Base-by-base conservation (phyloP, 2,329 filamentous ascomycete species). In the Fragosphaeria purpurea region DNA sequence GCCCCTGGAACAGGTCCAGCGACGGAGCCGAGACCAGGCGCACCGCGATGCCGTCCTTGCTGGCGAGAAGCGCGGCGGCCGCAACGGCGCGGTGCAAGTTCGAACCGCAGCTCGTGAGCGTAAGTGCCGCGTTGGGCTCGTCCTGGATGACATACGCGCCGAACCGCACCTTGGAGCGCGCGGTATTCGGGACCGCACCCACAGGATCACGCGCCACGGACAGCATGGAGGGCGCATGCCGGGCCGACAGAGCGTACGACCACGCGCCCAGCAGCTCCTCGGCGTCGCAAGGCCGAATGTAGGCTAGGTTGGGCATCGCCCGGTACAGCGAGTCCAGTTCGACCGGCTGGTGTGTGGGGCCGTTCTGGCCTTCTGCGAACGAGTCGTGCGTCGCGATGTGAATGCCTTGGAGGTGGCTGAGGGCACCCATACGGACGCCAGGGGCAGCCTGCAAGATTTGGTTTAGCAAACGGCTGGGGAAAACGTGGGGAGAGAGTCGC, bases 281-380 rank as follows among this genome's bases (percentile, higher is more conserved):
- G 47, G 69, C 72, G 53, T 83, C 79, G 44, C 70, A 70, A 0
- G 79, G 79, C 1, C 79, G 73, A 50, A 82, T 77, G 58, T 80
- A 81, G 1, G 76, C 63, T 0, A 82, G 53, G 52, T 81, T 80
- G 0, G 78, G 79, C 77, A 82, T 82, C 30, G 77, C 73, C 4
- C 79, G 73, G 59, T 77, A 82, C 4, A 82, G 64, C 0, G 73
- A 63, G 10, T 75, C 72, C 0, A 82, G 65, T 40, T 73, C 78
- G 37, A 82, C 74, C 3, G 79, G 79, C 58, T 82, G 79, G 55
- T 82, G 79, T 0, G 79, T 82, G 0, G 77, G 79, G 0, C 78
- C 79, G 54, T 82, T 75, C 55, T 82, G 74, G 1, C 79, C 35
- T 37, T 37, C 35, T 0, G 69, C 70, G 52, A 73, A 75, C 57